Evolutionary conservation across 1,139 yeast species (phyloP), one percentile per base, ranked within the genome.

Genomic region (Candida buenavistaensis): DNA sequence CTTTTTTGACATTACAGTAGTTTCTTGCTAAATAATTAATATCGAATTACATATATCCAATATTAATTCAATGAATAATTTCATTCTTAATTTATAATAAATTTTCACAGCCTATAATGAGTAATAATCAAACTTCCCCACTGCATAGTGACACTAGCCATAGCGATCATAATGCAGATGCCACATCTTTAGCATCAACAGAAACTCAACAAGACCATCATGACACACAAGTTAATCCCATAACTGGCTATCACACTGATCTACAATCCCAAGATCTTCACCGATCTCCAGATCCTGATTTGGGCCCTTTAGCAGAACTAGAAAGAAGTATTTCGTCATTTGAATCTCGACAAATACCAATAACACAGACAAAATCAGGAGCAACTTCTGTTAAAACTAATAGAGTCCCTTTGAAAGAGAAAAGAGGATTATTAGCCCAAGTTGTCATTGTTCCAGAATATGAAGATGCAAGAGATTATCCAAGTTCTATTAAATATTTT

Each of bases 401-500:
- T 3, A 46, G 46, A 26, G 79, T 78, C 0, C 72, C 81, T 0
- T 43, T 52, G 9, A 45, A 49, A 3, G 57, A 75, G 26, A 57
- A 79, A 44, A 55, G 89, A 32, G 90, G 92, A 0, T 40, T 81
- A 1, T 54, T 82, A 2, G 62, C 80, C 0, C 52, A 45, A n/a
- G 21, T 83, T 3, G 63, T 82, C 2, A 14, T 87, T 0, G 52
- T 85, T 2, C 88, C 89, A 1, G 96, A 88, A 56, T 79, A 78
- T 48, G 72, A 73, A 34, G 89, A 87, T 51, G 83, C 96, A 1
- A 62, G 88, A 38, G 76, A 75, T 17, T 80, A 82, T 47, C 80
- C 87, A 3, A 37, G 45, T 1, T 34, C 44, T 1, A 53, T 70
- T 39, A 84, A 87, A 50, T 52, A 59, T 38, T 37, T 69, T n/a